These are phyloP conservation scores for Mucor indicus DNA, from an alignment of 371 early-diverging fungal genomes.

Conservation along the genomic window DNA sequence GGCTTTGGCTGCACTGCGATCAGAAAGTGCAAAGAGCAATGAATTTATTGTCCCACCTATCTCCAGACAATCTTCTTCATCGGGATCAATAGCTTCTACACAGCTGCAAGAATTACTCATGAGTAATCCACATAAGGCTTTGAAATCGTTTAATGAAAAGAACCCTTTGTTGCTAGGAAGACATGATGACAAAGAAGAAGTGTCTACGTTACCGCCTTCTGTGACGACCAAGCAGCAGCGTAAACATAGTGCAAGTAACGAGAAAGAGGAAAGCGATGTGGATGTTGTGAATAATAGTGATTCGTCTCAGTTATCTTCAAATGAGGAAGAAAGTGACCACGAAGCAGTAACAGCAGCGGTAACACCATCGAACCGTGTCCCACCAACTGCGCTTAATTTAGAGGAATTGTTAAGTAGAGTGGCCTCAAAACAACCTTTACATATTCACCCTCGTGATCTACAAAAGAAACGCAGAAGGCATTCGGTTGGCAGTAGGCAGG, in stretches of 20 bases:
- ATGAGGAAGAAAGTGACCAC: slow-evolving; percentile 11
- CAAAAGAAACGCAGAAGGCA: slow-evolving; percentile 15
- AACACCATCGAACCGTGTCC: background rate
- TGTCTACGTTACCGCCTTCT: background rate
- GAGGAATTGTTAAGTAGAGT: slow-evolving; percentile 37
- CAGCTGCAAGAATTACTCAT: slow-evolving; percentile 35
- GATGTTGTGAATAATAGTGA: slow-evolving; percentile 23
- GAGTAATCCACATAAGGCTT: slow-evolving; percentile 27
- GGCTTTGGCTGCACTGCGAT: slow-evolving; percentile 19
- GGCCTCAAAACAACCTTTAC: slow-evolving; percentile 10
- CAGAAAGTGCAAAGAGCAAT: slow-evolving; percentile 4
- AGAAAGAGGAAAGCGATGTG: slow-evolving; percentile 22
- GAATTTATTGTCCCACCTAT: slow-evolving; percentile 23
- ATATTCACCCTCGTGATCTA: slow-evolving; percentile 18
- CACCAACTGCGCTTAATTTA: slow-evolving; percentile 17
- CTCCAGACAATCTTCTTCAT: slow-evolving; percentile 16
- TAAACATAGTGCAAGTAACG: background rate
- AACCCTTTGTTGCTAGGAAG: slow-evolving; percentile 3
- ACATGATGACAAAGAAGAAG: slow-evolving; percentile 1
- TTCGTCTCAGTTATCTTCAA: slow-evolving; percentile 5
- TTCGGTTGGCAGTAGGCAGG: too few species aligned
- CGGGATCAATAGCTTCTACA: slow-evolving; percentile 18
- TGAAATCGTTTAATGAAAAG: slow-evolving; percentile 26
- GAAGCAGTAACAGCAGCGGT: slow-evolving; percentile 2
- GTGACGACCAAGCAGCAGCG: background rate